Base-by-base conservation (phyloP, 257 asterid genomes). In the Solanum tacnaense region DNA sequence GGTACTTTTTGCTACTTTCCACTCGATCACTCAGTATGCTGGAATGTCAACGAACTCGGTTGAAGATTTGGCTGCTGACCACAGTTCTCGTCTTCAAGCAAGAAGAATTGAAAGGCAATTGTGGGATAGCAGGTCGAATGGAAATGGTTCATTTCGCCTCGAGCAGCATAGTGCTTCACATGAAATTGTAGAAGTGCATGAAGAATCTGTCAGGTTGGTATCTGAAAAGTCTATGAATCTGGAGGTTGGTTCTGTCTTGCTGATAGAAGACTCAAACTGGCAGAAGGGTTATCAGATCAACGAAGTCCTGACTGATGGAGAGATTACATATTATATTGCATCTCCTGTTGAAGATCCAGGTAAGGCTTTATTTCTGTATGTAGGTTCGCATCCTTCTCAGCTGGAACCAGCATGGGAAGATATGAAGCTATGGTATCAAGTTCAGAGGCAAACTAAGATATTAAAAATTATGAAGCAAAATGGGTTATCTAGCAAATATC, bases 391-490 rank as follows among this genome's bases (percentile, higher is more conserved):
- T 86, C 94, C 99, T 82, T 94, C 99, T 52, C 99, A 94, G 88
- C 88, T 97, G 88, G 99, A 97, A 95, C 98, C 98, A 15, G 98
- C 98, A 31, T 97, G 97, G 98, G 96, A 95, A 91, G 99, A 96
- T 91, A 95, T 97, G 99, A 93, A 94, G 52, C 87, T 92, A 67
- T 97, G 99, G 99, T 97, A 95, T 91, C 98, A 94, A 90, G 99
- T 97, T 46, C 99, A 97, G 92, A 92, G 99, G 91, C 99, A 97
- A 90, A 96, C 98, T 73, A 97, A 97, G 93, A 95, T 97, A 44
- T 90, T 97, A 76, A 90, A 92, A 78, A 83, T 92, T 21, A 94
- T 97, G 98, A 94, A 92, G 89, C 98, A 97, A 71, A 97, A 92
- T 89, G 99, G 98, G 7, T 75, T 97, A 86, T 94, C 95, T 46